A percentile compares a stretch with the other conserved stretches of the same genome.
Evolutionary conservation across 1,284 basidiomycete genomes (phyloP).

Genomic region (Tylopilus orsonianus): DNA sequence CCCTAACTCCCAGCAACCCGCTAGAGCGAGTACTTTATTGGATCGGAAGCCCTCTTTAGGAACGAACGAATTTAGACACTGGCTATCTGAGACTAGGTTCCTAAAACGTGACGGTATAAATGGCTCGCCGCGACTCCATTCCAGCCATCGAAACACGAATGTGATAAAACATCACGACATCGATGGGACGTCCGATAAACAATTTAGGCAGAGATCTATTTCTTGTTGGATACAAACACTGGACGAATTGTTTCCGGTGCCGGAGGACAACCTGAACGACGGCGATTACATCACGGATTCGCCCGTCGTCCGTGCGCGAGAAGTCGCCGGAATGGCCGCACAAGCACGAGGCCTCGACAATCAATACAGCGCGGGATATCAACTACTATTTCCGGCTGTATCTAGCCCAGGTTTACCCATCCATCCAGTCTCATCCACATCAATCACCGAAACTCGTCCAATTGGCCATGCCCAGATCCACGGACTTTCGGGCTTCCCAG

Average conservation of each 20-base stretch:
- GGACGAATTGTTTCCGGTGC: constrained; percentile 29
- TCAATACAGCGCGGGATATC: constrained; percentile 16
- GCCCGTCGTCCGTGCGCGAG: constrained; percentile 23
- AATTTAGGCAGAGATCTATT: constrained; percentile 8
- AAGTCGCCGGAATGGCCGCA: constrained; percentile 8
- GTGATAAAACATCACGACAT: constrained; percentile 11
- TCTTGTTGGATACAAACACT: constrained; percentile 17
- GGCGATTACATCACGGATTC: constrained; percentile 23
- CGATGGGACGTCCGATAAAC: constrained; percentile 6
- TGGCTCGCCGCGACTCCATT: constrained; percentile 13
- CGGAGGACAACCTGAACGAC: constrained; percentile 2
- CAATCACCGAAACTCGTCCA: constrained; percentile 14
- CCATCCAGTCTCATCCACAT: constrained; percentile 8
- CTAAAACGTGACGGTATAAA: constrained; percentile 22
- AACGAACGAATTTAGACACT: constrained; percentile 32
- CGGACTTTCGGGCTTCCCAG: constrained; percentile 30
- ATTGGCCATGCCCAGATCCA: constrained; percentile 19
- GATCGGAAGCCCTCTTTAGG: constrained; percentile 17
- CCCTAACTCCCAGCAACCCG: constrained; percentile 12
- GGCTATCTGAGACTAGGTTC: constrained; percentile 33
- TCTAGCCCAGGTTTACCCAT: constrained; percentile 5
- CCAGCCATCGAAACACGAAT: constrained; percentile 16
- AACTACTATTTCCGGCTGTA: constrained; percentile 4
- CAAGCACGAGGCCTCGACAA: constrained; percentile 13
- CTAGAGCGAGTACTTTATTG: constrained; percentile 6